phyloP scores from a whole-genome alignment of 2,329 filamentous ascomycete genomes.

The Dactylellina drechsleri region DNA sequence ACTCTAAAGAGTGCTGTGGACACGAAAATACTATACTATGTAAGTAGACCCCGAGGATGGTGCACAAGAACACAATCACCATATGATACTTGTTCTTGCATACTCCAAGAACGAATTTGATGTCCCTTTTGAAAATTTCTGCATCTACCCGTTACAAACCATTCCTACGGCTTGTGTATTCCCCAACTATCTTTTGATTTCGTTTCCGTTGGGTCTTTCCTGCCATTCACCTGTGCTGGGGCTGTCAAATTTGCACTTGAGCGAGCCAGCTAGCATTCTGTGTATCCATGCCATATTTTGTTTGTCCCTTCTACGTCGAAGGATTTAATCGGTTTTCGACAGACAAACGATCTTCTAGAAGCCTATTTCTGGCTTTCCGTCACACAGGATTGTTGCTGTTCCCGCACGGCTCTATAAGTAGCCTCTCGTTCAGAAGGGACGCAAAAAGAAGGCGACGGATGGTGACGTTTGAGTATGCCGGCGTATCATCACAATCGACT shows the following conservation, averaged over 20 bases:
- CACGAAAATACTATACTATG: conserved; percentile 20
- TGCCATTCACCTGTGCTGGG: conserved; percentile 15
- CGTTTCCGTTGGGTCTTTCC: conserved; percentile 11
- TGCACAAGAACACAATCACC: conserved; percentile 12
- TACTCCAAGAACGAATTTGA: conserved; percentile 12
- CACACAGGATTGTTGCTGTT: conserved; percentile 26
- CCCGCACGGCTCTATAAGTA: conserved; percentile 20
- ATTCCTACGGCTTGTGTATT: conserved; percentile 17
- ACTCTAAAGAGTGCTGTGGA: background rate
- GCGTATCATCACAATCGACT: conserved; percentile 25
- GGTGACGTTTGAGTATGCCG: conserved; percentile 27
- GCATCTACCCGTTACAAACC: conserved; percentile 32
- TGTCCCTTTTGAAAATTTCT: conserved; percentile 11
- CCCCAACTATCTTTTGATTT: background rate
- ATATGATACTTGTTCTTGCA: conserved; percentile 22
- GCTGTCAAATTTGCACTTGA: conserved; percentile 17
- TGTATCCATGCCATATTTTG: conserved; percentile 13
- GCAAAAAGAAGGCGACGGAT: conserved; percentile 28
- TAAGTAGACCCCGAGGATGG: conserved; percentile 34
- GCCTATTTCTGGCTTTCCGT: conserved; percentile 40
- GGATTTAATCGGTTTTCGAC: conserved; percentile 11
- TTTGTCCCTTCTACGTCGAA: conserved; percentile 33
- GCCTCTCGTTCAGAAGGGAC: conserved; percentile 11
- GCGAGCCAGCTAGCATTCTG: conserved; percentile 19
- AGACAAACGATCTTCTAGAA: conserved; percentile 36